These are phyloP conservation scores for Penicillium macrosclerotiorum DNA, from an alignment of 495 filamentous ascomycete species.

Conservation along the genomic window DNA sequence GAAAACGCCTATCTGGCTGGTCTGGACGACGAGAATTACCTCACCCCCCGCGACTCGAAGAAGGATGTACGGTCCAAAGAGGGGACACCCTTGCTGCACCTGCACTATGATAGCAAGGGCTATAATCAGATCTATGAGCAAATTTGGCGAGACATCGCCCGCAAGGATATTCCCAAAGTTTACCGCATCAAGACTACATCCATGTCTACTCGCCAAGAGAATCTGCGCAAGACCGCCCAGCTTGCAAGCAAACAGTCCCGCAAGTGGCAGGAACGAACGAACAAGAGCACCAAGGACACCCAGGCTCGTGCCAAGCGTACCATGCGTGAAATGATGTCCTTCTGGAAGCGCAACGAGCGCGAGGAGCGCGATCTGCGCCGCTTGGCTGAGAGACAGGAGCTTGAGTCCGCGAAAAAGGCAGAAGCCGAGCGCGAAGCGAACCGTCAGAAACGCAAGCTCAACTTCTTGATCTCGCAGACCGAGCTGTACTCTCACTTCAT, in stretches of 20 bases:
- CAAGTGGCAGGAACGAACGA: conserved; percentile 94
- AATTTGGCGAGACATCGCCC: conserved; percentile 93
- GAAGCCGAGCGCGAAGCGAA: conserved; percentile 97
- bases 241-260: conserved; percentile 96
- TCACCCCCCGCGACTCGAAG: conserved; percentile 64
- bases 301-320: conserved; percentile 95
- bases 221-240: conserved; percentile 95
- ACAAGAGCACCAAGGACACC: conserved; percentile 97
- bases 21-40: conserved; percentile 74
- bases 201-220: conserved; percentile 78
- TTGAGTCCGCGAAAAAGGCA: conserved; percentile 93
- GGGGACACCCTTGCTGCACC: conserved; percentile 50
- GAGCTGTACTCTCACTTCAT: conserved; percentile 99
- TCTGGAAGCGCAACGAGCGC: conserved; percentile 98
- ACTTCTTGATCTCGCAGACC: conserved; percentile 98
- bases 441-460: conserved; percentile 95
- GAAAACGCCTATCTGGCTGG: conserved; percentile 84
- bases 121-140: conserved; percentile 98
- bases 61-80: conserved; percentile 60
- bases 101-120: conserved; percentile 77
- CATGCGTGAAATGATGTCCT: conserved; percentile 99
- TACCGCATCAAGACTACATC: conserved; percentile 81
- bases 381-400: conserved; percentile 90
- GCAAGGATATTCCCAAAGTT: conserved; percentile 91
- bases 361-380: conserved; percentile 95